These are phyloP conservation scores for Linum tenue DNA, from an alignment of 345 rosid genomes.

Conservation along the genomic window DNA sequence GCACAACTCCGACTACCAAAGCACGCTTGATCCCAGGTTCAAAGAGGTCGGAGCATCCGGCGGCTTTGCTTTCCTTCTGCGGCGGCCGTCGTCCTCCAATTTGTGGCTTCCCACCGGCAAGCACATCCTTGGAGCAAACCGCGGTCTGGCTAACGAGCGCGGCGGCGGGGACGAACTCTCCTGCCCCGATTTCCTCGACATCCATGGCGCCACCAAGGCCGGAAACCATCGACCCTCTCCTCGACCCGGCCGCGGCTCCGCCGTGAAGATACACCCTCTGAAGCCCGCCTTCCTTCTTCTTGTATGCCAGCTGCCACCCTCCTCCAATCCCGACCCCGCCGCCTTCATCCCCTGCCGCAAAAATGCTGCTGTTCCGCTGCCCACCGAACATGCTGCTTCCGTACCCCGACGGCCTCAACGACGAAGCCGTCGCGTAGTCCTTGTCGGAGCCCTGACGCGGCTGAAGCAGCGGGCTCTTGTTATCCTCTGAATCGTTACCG, in stretches of 20 bases:
- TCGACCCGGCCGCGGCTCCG: conserved; percentile 6
- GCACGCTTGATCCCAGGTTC: conserved; percentile 42
- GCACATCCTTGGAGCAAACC: conserved; percentile 11
- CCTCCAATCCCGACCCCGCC: conserved; percentile 31
- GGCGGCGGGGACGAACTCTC: conserved; percentile 24
- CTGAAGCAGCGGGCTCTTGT: conserved; percentile 23
- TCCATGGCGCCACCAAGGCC: conserved; percentile 9
- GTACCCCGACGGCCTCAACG: conserved; percentile 4
- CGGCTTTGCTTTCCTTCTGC: conserved; percentile 3
- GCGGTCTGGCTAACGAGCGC: conserved; percentile 32
- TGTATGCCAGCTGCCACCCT: conserved; percentile 41
- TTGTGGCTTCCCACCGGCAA: conserved; percentile 4
- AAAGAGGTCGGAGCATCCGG: conserved; percentile 17
- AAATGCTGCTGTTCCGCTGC: neutral
- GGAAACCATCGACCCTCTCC: conserved; percentile 24
- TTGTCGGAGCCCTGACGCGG: conserved; percentile 11
- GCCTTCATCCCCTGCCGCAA: conserved; percentile 11
- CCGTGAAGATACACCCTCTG: conserved; percentile 34
- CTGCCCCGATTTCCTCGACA: neutral
- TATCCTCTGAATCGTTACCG: conserved; percentile 18
- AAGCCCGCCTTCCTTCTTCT: conserved; percentile 24
- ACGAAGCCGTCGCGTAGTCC: conserved; percentile 1
- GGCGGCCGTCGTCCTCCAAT: neutral
- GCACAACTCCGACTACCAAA: conserved; percentile 31
- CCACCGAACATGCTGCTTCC: conserved; percentile 15